Evolutionary conservation across 208 protist genomes (phyloP), one percentile per base, ranked within the genome.

Genomic region (Trypanosoma scelopori): DNA sequence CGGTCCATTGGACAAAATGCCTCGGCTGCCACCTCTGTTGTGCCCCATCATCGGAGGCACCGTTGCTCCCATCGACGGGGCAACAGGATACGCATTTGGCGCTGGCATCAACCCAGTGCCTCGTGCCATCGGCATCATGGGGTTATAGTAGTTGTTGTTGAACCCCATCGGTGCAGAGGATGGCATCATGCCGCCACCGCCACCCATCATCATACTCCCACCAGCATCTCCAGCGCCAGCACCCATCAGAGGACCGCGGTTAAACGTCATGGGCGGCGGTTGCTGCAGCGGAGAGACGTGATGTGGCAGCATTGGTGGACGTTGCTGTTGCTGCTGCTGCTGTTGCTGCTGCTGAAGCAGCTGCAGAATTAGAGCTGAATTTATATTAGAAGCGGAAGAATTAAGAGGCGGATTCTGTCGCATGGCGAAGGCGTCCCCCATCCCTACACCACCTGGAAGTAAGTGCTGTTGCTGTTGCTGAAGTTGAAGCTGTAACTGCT

Each of bases 141-240:
- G 64, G 49, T 69, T 69, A 22, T 39, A 57, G 49, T 71, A 71
- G 41, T 71, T 64, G 37, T 16, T 51, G 23, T 46, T 46, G 25
- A 51, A 64, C 15, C 42, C 28, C 55, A 64, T 56, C 18, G 35
- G 13, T 6, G 35, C 9, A 27, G 37, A 1, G 23, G 15, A 28
- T 43, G 55, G 39, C 69, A 84, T 76, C 65, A 76, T 67, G 28
- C 49, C 47, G 28, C 16, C 30, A 46, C 46, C 61, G 50, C 41
- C 30, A 51, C 60, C 58, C 49, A 56, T 56, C 67, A 65, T 66
- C 51, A 55, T 61, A 23, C 13, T 53, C 39, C 30, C 39, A 32
- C 11, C 11, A 50, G 46, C 46, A 35, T 27, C 25, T 20, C 15
- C 30, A 43, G 18, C 39, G n/a, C n/a, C 32, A 13, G 35, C 32